Base-by-base conservation (phyloP, 2,329 filamentous ascomycete genomes). In the Botrytis porri region DNA sequence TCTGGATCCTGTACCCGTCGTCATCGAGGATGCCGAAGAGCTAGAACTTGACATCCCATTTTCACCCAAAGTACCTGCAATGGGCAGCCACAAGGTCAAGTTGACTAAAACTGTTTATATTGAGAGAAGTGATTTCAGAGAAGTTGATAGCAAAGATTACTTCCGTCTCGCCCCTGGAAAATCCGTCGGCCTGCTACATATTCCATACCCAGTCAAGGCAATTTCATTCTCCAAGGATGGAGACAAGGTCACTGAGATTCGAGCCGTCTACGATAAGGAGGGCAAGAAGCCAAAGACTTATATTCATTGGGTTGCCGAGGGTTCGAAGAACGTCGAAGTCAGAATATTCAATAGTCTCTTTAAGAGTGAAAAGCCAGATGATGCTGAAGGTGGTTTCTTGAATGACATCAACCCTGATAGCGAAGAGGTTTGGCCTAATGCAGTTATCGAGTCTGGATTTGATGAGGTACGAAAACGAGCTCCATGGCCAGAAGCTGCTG, bases 251-350 rank as follows among this genome's bases (percentile, higher is more conserved):
- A 90, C 85, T 1, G 87, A 90, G 76, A 88, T 95, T 74, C 86
- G 86, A 45, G 92, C 91, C 22, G 86, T 86, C 32, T 90, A 90
- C 71, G 91, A 93, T 75, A 92, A 92, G 74, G 91, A 93, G 74
- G 88, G 86, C 29, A 90, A 91, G 80, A 88, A 89, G 78, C 89
- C 92, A 60, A 95, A 97, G 84, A 90, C 94, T 1, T 93, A 89
- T 80, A 97, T 98, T 81, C 94, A 97, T 80, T 98, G 95, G 95
- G 93, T 97, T 9, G 89, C 90, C 8, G 88, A 90, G 57, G 90
- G 89, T 1, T 88, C 91, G 0, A 86, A 86, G 22, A 89, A 89
- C 76, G 90, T 91, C 20, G 92, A 95, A 82, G 92, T 90, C 60
- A 92, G 95, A 74, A 86, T 96, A 65, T 91, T 96, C 84, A 93